Percentiles rank a stretch among this genome's conserved stretches.
Conservation (phyloP, 139 green algal species). For the Chlorella sorokiniana region DNA sequence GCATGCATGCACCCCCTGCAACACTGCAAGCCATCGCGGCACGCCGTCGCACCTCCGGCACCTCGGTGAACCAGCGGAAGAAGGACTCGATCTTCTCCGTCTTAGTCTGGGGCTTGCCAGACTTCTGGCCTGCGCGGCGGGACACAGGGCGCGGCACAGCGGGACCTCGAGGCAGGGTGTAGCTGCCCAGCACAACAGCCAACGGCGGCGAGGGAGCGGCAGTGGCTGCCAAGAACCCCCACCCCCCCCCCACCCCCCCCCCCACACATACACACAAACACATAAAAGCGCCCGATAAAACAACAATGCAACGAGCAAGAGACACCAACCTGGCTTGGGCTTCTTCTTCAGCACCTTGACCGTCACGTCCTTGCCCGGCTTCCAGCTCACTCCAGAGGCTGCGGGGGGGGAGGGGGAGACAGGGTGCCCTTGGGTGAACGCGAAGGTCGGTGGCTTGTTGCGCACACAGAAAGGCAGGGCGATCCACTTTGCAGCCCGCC, state of each 20-base stretch:
- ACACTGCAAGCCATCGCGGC: not conserved
- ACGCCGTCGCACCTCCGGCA: conserved; percentile 70
- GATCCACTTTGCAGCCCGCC: not conserved
- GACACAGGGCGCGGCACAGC: not conserved
- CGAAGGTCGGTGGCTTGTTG: not conserved
- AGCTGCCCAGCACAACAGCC: not conserved
- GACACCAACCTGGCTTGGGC: conserved; percentile 74
- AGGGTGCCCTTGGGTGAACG: not conserved
- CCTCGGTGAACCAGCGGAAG: conserved; percentile 93
- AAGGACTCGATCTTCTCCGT: conserved; percentile 85
- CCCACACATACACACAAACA: not conserved
- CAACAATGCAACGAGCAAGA: not conserved
- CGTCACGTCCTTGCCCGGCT: conserved; percentile 88
- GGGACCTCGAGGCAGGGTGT: not conserved
- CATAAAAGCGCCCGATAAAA: too few relatives aligned
- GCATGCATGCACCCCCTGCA: not conserved
- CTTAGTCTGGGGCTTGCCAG: conserved; percentile 85
- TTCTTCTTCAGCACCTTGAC: conserved; percentile 98
- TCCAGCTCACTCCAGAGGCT: conserved; percentile 86
- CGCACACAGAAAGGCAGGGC: not conserved
- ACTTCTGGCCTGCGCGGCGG: conserved; percentile 39
- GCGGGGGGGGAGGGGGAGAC: not conserved
- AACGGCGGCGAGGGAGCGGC: too few relatives aligned
- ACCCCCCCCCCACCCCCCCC: not conserved
- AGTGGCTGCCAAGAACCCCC: not conserved